Conservation (phyloP, 768 basidiomycete genomes). For the Rubroboletus satanas region DNA sequence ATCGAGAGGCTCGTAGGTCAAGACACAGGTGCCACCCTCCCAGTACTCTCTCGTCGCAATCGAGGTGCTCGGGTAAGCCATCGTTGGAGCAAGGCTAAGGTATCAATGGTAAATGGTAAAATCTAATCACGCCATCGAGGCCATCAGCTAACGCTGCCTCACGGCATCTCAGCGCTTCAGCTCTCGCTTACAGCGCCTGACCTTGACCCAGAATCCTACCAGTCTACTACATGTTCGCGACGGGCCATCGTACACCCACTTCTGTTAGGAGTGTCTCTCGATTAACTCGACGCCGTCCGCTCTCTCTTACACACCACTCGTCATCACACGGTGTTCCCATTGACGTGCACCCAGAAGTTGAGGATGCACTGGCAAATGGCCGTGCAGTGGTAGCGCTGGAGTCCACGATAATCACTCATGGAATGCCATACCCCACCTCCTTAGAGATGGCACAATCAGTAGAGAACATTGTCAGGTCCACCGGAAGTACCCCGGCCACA, state of each 20-base stretch:
- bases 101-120: neutral
- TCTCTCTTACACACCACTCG: neutral
- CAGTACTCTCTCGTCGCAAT: slow-evolving; percentile 23
- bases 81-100: slow-evolving; percentile 3
- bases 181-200: neutral
- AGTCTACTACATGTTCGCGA: slow-evolving; percentile 15
- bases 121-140: neutral
- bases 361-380: slow-evolving; percentile 64
- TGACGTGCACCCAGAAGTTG: slow-evolving; percentile 80
- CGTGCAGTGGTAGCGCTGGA: slow-evolving; percentile 87
- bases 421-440: slow-evolving; percentile 80
- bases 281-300: neutral
- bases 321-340: slow-evolving; percentile 33
- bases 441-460: slow-evolving; percentile 65
- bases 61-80: slow-evolving; percentile 27
- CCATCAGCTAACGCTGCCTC: neutral
- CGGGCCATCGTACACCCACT: slow-evolving; percentile 2
- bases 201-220: neutral
- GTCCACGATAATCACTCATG: slow-evolving; percentile 89
- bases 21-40: slow-evolving; percentile 36
- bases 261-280: slow-evolving; percentile 2
- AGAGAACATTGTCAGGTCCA: slow-evolving; percentile 67
- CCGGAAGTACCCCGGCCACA: slow-evolving; percentile 84
- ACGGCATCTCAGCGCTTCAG: neutral
- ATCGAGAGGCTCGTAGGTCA: slow-evolving; percentile 61